Evolutionary conservation across 306 rosid species (phyloP), one percentile per base, ranked within the genome.

Genomic region (Quercus suber): DNA sequence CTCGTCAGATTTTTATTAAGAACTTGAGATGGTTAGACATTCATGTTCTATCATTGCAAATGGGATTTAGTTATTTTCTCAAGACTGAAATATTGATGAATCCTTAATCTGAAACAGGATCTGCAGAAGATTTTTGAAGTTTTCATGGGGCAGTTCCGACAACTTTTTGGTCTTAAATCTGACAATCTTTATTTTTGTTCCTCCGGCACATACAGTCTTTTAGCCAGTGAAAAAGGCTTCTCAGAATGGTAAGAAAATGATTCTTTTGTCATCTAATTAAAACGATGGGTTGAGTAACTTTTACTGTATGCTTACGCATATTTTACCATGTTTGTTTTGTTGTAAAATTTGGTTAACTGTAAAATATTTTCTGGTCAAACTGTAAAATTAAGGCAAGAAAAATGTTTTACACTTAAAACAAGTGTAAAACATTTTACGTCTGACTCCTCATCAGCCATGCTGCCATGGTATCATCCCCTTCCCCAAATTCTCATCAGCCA

Each of bases 61-160:
- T 55, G 80, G 56, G 49, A 79, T 75, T 65, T 61, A 77, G 65
- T 77, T 79, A 69, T 71, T 80, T 77, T 59, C 79, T 78, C 59
- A 35, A 57, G 64, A 49, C 53, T 49, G 17, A 49, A 12, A 49
- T 17, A 65, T 78, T 82, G 84, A 84, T 82, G 73, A 77, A 25
- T 85, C 57, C 69, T 23, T 73, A 81, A 86, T 85, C 79, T 84
- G 82, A 77, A 87, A 88, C 91, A 95, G 99, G 98, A 91, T 78
- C 88, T 91, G 70, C 89, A 84, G 85, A 89, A 76, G 82, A 79
- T 91, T 77, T 86, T 88, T 85, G 92, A 95, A 82, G 92, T 93
- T 83, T 82, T 91, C 80, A 85, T 91, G 90, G 99, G 97, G 83
- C 99, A 95, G 87, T 69, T 95, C 83, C 88, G 98, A 78, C 99